Evolutionary conservation across 768 basidiomycete species (phyloP).

Genomic region (Suillus placidus): DNA sequence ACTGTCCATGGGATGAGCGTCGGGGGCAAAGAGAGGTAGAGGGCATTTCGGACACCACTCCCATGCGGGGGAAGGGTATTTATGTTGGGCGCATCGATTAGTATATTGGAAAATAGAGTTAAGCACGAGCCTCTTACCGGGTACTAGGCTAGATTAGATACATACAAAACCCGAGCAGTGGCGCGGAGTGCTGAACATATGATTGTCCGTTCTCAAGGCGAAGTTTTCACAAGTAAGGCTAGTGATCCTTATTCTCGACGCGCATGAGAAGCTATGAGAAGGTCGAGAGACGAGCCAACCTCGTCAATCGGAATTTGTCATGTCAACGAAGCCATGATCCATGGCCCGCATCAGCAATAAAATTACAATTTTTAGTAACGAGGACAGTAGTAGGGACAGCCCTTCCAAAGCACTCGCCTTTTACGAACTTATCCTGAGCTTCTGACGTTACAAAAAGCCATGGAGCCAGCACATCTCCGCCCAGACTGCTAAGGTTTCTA

Average conservation of each 20-base stretch:
- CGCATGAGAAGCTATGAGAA: slow-evolving; percentile 14
- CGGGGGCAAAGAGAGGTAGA: slow-evolving; percentile 24
- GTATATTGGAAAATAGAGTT: slow-evolving; percentile 32
- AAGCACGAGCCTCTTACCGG: slow-evolving; percentile 20
- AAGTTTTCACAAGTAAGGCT: slow-evolving; percentile 10
- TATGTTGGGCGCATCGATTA: slow-evolving; percentile 32
- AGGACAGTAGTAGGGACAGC: slow-evolving; percentile 16
- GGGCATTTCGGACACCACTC: slow-evolving; percentile 30
- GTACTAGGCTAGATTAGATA: slow-evolving; percentile 31
- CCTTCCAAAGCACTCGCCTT: slow-evolving; percentile 9
- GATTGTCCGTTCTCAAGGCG: slow-evolving; percentile 16
- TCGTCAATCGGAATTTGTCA: slow-evolving; percentile 16
- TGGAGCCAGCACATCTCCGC: slow-evolving; percentile 32
- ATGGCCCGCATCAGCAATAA: slow-evolving; percentile 15
- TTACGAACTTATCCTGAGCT: slow-evolving; percentile 18
- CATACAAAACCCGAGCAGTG: slow-evolving; percentile 22
- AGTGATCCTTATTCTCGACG: slow-evolving; percentile 12
- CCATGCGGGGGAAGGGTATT: slow-evolving; percentile 30
- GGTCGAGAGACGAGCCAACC: slow-evolving; percentile 5
- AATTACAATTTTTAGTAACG: slow-evolving; percentile 17
- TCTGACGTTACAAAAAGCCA: slow-evolving; percentile 17
- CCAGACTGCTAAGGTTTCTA: slow-evolving; percentile 19
- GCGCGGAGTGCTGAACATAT: slow-evolving; percentile 20
- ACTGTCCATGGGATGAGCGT: slow-evolving; percentile 30
- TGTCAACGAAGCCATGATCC: slow-evolving; percentile 21